A percentile compares a stretch with the other conserved stretches of the same genome.
Conservation (phyloP, 2,329 filamentous ascomycete species). For the Ilyonectria robusta region DNA sequence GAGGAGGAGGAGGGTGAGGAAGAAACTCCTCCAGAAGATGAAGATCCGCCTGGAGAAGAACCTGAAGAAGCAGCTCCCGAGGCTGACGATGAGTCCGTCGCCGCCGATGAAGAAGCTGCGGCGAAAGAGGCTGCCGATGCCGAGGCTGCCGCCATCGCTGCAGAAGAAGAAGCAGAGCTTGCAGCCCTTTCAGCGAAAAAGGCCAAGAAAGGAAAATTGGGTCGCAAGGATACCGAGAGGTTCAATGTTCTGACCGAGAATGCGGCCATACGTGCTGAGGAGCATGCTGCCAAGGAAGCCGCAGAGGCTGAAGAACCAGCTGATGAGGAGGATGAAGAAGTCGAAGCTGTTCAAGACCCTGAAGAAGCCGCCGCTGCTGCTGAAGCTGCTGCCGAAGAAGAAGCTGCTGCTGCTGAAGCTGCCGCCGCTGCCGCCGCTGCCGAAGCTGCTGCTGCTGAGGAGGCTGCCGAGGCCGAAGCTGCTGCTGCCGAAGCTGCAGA, state of each 20-base stretch:
- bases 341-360: constrained; percentile 21
- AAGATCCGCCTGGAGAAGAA: constrained; percentile 51
- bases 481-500: constrained; percentile 33
- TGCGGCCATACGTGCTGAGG: constrained; percentile 44
- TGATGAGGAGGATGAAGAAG: constrained; percentile 45
- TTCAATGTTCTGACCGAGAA: constrained; percentile 38
- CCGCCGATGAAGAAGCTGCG: constrained; percentile 38
- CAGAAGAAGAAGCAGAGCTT: constrained; percentile 51
- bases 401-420: constrained; percentile 45
- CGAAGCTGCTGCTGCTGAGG: constrained; percentile 37
- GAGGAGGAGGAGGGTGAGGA: background rate
- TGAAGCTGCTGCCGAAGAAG: constrained; percentile 49
- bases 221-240: constrained; percentile 44
- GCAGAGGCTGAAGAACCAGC: constrained; percentile 34
- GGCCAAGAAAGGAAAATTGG: constrained; percentile 41
- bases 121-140: constrained; percentile 40
- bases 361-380: constrained; percentile 13
- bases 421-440: constrained; percentile 37
- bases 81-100: constrained; percentile 30
- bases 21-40: constrained; percentile 18
- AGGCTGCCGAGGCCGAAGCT: constrained; percentile 53
- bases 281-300: constrained; percentile 48
- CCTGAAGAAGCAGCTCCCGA: constrained; percentile 32
- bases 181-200: constrained; percentile 60
- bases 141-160: constrained; percentile 25